Evolutionary conservation across 768 basidiomycete species (phyloP).

Genomic region (Suillus lakei): DNA sequence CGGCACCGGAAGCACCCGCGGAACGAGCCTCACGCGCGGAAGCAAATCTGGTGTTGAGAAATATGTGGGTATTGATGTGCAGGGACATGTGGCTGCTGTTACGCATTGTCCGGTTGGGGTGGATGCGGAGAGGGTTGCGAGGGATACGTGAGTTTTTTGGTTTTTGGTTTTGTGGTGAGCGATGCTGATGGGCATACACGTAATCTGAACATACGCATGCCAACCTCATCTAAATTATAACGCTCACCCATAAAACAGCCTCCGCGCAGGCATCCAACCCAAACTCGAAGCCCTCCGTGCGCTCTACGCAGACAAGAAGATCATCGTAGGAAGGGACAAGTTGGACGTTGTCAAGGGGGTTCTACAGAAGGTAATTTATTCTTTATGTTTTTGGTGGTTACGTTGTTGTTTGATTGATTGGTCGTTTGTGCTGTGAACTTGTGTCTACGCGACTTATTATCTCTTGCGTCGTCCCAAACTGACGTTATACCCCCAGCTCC

Average conservation of each 20-base stretch:
- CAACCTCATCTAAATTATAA: background rate
- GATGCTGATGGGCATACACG: background rate
- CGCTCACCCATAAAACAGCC: conserved; percentile 39
- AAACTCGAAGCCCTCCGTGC: conserved; percentile 84
- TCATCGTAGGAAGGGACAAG: conserved; percentile 97
- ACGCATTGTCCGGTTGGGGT: conserved; percentile 95
- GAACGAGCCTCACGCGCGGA: conserved; percentile 16
- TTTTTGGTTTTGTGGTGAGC: background rate
- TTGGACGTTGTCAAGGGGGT: conserved; percentile 99
- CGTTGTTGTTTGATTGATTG: background rate
- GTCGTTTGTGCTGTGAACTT: too few relatives aligned
- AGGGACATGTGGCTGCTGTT: conserved; percentile 82
- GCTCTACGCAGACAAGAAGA: conserved; percentile 96
- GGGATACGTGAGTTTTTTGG: conserved; percentile 65
- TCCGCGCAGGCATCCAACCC: conserved; percentile 83
- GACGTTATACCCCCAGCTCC: conserved; percentile 56
- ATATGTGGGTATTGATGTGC: conserved; percentile 70
- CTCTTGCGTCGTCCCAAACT: background rate
- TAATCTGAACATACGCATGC: background rate
- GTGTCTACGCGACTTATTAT: too few relatives aligned
- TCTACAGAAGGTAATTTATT: conserved; percentile 78
- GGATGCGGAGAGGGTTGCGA: conserved; percentile 87
- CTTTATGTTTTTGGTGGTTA: too few relatives aligned
- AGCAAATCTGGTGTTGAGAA: conserved; percentile 22
- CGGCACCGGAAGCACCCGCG: too few relatives aligned